These are phyloP conservation scores for Pseudohyphozyma bogoriensis DNA, from an alignment of 768 basidiomycete genomes.

Conservation along the genomic window DNA sequence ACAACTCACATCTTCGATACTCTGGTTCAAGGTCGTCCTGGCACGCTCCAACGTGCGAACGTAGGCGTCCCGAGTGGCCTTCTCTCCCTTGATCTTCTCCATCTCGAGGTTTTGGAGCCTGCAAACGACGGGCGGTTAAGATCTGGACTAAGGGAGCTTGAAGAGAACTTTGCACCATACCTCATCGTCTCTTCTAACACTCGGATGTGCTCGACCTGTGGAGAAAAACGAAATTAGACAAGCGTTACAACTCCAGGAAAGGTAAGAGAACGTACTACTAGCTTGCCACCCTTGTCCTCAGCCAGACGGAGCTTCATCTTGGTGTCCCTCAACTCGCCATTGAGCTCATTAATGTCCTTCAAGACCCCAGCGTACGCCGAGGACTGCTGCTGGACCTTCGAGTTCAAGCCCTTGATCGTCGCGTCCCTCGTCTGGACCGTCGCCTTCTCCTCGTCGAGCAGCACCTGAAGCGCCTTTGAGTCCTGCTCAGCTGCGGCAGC, in stretches of 20 bases:
- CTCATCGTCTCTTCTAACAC: slow-evolving; percentile 51
- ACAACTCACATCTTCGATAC: slow-evolving; percentile 22
- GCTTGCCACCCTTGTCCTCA: slow-evolving; percentile 40
- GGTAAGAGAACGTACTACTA: slow-evolving; percentile 39
- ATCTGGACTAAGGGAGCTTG: neutral
- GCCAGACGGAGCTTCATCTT: slow-evolving; percentile 30
- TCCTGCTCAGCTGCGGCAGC: slow-evolving; percentile 63
- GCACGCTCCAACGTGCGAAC: slow-evolving; percentile 20
- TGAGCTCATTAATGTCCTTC: slow-evolving; percentile 43
- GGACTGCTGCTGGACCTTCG: slow-evolving; percentile 36
- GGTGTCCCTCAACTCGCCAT: slow-evolving; percentile 35
- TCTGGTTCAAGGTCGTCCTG: slow-evolving; percentile 6
- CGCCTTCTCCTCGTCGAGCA: slow-evolving; percentile 53
- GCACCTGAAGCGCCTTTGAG: slow-evolving; percentile 50
- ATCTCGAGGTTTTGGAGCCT: slow-evolving; percentile 24
- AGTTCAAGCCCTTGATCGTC: slow-evolving; percentile 20
- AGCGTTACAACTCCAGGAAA: neutral
- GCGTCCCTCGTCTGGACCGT: neutral
- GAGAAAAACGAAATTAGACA: slow-evolving; percentile 43
- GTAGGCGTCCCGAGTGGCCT: slow-evolving; percentile 21
- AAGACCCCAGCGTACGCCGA: no score
- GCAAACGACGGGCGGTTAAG: neutral
- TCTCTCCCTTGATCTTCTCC: slow-evolving; percentile 20
- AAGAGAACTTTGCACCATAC: slow-evolving; percentile 3
- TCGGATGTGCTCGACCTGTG: slow-evolving; percentile 53